Percentiles rank a stretch among this genome's conserved stretches.
phyloP scores from a whole-genome alignment of 1,139 yeast species.

The Geotrichum restrictum region DNA sequence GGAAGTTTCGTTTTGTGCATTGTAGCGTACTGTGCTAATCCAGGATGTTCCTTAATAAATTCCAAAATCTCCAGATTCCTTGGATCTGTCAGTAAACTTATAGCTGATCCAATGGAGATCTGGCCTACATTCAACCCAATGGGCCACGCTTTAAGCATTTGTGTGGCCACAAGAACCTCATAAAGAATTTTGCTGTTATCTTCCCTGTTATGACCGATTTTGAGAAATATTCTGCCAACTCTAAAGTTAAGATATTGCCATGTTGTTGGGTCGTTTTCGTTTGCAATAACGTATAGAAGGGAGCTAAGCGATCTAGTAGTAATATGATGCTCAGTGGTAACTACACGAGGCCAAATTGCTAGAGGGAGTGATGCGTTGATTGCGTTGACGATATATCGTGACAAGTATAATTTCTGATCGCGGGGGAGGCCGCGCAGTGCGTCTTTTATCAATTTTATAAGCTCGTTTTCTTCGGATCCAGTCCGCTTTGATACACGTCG shows the following conservation, averaged over 20 bases:
- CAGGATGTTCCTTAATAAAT: background rate
- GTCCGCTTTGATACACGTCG: background rate
- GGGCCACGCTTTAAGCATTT: conserved; percentile 12
- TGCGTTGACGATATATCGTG: conserved; percentile 6
- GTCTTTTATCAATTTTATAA: background rate
- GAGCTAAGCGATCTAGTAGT: background rate
- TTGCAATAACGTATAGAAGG: background rate
- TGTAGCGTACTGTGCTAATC: background rate
- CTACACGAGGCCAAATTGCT: too few relatives aligned
- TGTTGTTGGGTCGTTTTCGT: background rate
- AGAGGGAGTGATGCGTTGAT: background rate
- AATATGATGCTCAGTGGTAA: too few relatives aligned
- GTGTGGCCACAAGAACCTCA: conserved; percentile 1
- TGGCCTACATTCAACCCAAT: background rate
- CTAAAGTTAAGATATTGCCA: conserved; percentile 15
- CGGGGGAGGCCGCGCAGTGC: background rate
- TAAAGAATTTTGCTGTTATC: background rate
- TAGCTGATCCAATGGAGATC: too few relatives aligned
- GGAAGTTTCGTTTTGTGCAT: conserved; percentile 7
- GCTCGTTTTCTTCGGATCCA: background rate
- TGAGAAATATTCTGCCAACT: background rate
- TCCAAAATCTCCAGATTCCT: background rate
- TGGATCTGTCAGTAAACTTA: conserved; percentile 1
- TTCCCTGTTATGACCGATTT: background rate
- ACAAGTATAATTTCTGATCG: conserved; percentile 1